Evolutionary conservation across 2,329 filamentous ascomycete species (phyloP), one percentile per base, ranked within the genome.

Genomic region (Coniella lustricola): DNA sequence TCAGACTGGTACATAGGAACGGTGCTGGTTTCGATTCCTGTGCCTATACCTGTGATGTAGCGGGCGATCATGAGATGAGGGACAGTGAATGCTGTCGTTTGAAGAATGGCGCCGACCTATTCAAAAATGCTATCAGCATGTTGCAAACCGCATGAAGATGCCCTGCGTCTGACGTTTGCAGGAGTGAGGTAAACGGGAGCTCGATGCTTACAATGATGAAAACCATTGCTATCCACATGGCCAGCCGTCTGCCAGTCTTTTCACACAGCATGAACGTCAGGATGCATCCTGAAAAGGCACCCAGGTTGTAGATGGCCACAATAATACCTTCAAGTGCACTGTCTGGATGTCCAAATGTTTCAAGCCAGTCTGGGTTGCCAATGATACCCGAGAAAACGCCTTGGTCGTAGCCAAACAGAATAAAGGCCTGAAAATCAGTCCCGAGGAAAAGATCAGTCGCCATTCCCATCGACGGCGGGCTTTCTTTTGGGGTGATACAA

Each of bases 321-420:
- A 73, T 67, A 45, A 70, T 68, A 2, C 69, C 70, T 22, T 65
- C 62, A 5, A 67, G 55, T 0, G 61, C 61, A 17, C 65, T 62
- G 13, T 57, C 57, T 2, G 68, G 68, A 49, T 68, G 52, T 21
- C 62, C 50, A 32, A 73, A 68, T 2, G 65, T 60, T 3, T 59
- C 48, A 4, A 74, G 60, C 54, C 69, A 75, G 43, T 75, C 64
- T 13, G 67, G 55, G 32, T 69, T 72, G 9, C 69, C 65, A 9
- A 75, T 61, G 14, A 76, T 70, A 10, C 70, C 70, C 3, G 68
- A 66, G 52, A 74, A 73, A 0, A 73, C 69, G 36, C 71, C 71
- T 54, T 75, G 72, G 25, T 75, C 73, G 38, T 75, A 75, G 2
- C 70, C 71, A 50, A 66, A 65, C 2, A 65, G 57, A 3, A 64